A percentile compares a stretch with the other conserved stretches of the same genome.
phyloP scores from a whole-genome alignment of 2,329 filamentous ascomycete species.

The Exophiala sp. region DNA sequence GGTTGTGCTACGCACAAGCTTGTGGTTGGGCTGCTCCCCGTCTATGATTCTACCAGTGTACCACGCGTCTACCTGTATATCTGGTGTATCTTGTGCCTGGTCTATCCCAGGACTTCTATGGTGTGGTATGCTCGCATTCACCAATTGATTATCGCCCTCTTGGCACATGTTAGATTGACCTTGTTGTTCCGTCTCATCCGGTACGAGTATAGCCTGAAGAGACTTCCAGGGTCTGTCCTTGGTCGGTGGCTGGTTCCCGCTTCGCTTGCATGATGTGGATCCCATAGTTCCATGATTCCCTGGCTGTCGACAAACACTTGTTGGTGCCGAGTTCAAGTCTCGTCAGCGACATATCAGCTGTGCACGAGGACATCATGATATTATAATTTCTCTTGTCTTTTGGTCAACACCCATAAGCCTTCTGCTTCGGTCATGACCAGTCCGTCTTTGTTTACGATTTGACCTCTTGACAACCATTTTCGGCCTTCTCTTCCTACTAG shows the following conservation, averaged over 20 bases:
- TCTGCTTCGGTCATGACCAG: slow-evolving; percentile 27
- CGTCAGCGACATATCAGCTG: too few species aligned
- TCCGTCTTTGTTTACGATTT: slow-evolving; percentile 27
- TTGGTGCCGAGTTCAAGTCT: too few species aligned
- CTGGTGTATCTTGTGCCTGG: too few species aligned
- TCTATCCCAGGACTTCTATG: background rate
- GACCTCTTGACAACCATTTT: slow-evolving; percentile 26
- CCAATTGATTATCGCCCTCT: background rate
- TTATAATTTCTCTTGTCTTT: slow-evolving; percentile 23
- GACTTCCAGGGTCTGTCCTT: background rate
- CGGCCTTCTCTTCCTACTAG: slow-evolving; percentile 24
- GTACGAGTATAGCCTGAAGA: background rate
- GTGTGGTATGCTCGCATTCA: too few species aligned
- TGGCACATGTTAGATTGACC: background rate
- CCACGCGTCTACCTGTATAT: too few species aligned
- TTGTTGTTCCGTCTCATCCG: background rate
- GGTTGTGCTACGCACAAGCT: too few species aligned
- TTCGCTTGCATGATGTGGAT: background rate
- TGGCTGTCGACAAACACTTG: too few species aligned
- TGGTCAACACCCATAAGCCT: slow-evolving; percentile 26
- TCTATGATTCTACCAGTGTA: too few species aligned
- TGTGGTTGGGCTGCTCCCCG: too few species aligned
- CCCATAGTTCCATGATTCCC: background rate
- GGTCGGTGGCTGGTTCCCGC: background rate
- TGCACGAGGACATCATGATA: background rate